Conservation (phyloP, 768 basidiomycete genomes). For the Mrakia blollopis region DNA sequence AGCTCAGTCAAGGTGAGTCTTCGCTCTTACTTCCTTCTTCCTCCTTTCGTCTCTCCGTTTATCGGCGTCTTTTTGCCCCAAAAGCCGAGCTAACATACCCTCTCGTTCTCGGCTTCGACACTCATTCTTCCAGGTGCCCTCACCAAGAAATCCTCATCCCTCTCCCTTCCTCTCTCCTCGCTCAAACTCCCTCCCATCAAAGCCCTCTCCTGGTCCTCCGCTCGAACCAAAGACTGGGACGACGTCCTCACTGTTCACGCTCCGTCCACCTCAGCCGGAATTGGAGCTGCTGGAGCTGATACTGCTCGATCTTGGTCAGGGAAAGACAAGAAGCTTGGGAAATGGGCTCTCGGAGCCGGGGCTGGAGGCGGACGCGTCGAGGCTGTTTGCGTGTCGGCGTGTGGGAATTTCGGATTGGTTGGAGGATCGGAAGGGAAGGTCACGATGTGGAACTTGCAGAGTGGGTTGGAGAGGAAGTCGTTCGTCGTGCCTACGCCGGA, state of each 20-base stretch:
- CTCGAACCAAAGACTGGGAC: slow-evolving; percentile 92
- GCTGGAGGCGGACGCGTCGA: slow-evolving; percentile 49
- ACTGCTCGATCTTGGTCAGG: slow-evolving; percentile 85
- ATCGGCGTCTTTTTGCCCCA: not conserved
- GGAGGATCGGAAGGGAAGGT: slow-evolving; percentile 69
- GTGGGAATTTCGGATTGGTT: slow-evolving; percentile 90
- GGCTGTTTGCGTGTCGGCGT: slow-evolving; percentile 81
- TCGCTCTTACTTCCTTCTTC: not conserved
- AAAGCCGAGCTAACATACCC: not conserved
- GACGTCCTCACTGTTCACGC: slow-evolving; percentile 87
- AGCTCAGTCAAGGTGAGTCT: slow-evolving; percentile 77
- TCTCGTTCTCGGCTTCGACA: not conserved
- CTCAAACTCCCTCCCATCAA: slow-evolving; percentile 80
- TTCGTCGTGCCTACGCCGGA: slow-evolving; percentile 52
- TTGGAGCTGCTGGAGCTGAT: slow-evolving; percentile 55
- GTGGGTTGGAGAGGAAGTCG: slow-evolving; percentile 73
- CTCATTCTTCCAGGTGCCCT: slow-evolving; percentile 61
- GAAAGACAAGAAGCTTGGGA: slow-evolving; percentile 72
- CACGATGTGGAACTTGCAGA: slow-evolving; percentile 95
- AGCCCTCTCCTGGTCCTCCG: slow-evolving; percentile 68
- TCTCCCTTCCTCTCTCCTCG: slow-evolving; percentile 62
- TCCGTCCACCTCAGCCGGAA: slow-evolving; percentile 7
- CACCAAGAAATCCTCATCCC: slow-evolving; percentile 65
- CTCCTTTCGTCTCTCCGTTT: not conserved
- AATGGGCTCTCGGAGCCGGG: slow-evolving; percentile 61